These are phyloP conservation scores for Chaetomiaceae sp. DNA, from an alignment of 2,329 filamentous ascomycete genomes.

Conservation along the genomic window DNA sequence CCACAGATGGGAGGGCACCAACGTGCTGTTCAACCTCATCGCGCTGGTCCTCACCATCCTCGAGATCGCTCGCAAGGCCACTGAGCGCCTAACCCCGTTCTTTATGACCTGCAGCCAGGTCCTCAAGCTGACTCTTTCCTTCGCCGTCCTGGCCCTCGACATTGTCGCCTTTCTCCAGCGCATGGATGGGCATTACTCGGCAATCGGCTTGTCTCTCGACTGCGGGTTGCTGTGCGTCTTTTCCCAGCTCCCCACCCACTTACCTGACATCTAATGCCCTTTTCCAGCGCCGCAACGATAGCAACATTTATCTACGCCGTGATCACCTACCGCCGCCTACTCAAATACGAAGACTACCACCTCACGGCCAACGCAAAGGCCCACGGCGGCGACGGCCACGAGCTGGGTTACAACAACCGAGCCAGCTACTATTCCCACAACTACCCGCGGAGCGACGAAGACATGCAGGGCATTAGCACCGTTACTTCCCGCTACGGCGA, in stretches of 20 bases:
- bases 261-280: constrained; percentile 4
- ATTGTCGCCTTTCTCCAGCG: constrained; percentile 46
- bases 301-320: constrained; percentile 44
- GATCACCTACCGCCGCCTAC: constrained; percentile 44
- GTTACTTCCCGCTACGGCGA: constrained; percentile 4
- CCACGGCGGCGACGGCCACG: neutral
- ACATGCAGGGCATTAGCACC: neutral
- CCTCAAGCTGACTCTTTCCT: constrained; percentile 45
- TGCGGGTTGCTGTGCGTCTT: constrained; percentile 43
- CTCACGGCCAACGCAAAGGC: constrained; percentile 45
- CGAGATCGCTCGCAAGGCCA: constrained; percentile 44
- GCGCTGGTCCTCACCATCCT: constrained; percentile 44
- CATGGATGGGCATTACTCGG: constrained; percentile 44
- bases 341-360: constrained; percentile 47
- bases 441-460: neutral
- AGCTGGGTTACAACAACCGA: constrained; percentile 6
- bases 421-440: neutral
- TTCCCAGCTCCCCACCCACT: neutral
- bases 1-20: constrained; percentile 50
- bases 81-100: constrained; percentile 51
- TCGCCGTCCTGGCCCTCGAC: constrained; percentile 47
- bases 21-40: constrained; percentile 46
- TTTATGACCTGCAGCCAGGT: constrained; percentile 49
- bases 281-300: constrained; percentile 38
- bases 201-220: constrained; percentile 47